Conservation (phyloP, 2,329 filamentous ascomycete species). For the Fusarium verticillioides region DNA sequence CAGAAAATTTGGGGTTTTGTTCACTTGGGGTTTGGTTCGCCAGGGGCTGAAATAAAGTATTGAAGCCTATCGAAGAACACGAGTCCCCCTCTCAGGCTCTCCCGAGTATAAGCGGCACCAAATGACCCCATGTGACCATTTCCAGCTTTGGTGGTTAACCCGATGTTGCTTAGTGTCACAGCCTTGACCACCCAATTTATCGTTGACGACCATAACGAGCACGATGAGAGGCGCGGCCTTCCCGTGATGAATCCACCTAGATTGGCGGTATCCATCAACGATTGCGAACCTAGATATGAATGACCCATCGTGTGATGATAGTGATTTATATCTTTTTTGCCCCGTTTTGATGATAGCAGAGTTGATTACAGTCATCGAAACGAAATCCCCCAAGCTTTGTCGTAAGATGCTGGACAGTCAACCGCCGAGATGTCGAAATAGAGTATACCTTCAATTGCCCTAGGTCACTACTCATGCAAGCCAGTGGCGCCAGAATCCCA, state of each 20-base stretch:
- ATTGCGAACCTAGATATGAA: neutral
- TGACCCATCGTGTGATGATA: neutral
- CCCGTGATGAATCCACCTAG: neutral
- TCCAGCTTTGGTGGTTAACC: neutral
- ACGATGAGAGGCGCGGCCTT: neutral
- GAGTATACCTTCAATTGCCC: neutral
- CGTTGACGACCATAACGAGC: neutral
- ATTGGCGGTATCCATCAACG: neutral
- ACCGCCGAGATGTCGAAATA: neutral
- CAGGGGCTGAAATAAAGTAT: constrained; percentile 1
- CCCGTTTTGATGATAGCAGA: neutral
- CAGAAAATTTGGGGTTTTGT: neutral
- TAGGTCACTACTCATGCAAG: neutral
- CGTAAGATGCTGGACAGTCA: neutral
- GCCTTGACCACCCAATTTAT: neutral
- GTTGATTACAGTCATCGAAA: neutral
- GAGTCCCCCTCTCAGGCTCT: neutral
- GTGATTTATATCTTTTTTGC: neutral
- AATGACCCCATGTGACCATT: neutral
- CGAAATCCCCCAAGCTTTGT: neutral
- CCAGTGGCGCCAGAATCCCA: neutral
- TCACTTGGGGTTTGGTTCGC: neutral
- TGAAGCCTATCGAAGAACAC: neutral
- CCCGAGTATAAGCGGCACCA: neutral
- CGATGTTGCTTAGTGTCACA: neutral